Conservation (phyloP, 2,329 filamentous ascomycete species). For the Aspergillus aculeatinus region DNA sequence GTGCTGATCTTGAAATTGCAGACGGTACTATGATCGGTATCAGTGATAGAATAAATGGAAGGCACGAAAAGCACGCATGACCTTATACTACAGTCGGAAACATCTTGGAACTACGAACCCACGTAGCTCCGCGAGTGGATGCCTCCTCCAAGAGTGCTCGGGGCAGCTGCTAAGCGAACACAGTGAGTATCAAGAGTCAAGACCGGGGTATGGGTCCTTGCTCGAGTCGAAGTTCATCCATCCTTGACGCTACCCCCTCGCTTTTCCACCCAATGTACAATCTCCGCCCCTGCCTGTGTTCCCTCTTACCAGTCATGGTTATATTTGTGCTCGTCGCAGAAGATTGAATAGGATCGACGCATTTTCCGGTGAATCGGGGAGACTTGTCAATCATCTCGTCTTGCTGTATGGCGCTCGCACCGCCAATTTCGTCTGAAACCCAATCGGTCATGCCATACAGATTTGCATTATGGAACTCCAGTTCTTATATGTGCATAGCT, state of each 20-base stretch:
- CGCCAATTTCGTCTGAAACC: conserved; percentile 21
- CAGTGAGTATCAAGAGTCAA: no score
- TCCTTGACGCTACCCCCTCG: conserved; percentile 28
- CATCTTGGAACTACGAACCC: no score
- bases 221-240: conserved; percentile 46
- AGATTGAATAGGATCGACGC: conserved; percentile 20
- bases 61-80: no score
- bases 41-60: no score
- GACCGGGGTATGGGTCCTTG: conserved; percentile 40
- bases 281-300: conserved; percentile 25
- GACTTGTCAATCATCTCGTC: conserved; percentile 19
- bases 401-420: conserved; percentile 25
- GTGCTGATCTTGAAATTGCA: no score
- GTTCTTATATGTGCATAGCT: conserved; percentile 20
- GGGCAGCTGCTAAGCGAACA: no score
- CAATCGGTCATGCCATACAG: conserved; percentile 23
- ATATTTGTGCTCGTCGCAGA: conserved; percentile 29
- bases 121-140: not conserved
- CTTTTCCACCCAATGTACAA: conserved; percentile 34
- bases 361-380: conserved; percentile 20
- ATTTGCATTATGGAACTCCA: conserved; percentile 26
- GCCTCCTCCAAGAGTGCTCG: not conserved
- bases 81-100: no score
- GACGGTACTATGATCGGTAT: no score
- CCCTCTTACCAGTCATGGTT: conserved; percentile 28